Evolutionary conservation across 306 rosid species (phyloP), one percentile per base, ranked within the genome.

Genomic region (Arachis hypogaea): DNA sequence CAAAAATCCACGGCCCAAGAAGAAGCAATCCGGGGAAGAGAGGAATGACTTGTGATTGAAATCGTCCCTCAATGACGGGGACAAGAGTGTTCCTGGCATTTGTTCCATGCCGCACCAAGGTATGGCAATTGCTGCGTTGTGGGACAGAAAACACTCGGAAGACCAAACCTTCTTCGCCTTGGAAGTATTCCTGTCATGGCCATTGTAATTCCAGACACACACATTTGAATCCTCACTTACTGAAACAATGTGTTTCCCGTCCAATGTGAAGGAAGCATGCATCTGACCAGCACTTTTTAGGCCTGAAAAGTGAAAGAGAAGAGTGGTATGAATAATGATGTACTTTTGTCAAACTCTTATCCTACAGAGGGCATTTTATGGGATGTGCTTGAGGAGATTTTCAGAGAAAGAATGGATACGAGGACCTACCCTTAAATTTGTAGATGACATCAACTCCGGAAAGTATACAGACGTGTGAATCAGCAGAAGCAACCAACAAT

Each of bases 161-260:
- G 95, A 85, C 88, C 83, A 65, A 29, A 86, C 68, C 59, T 77
- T 82, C 88, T 88, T 88, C 38, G 77, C 46, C 38, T 77, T 81
- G 50, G 90, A 87, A 7, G 84, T 79, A 40, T 41, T 70, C 74
- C 70, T 86, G 50, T 89, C 92, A 42, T 84, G 88, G 69, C 83
- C 80, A 54, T 74, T 60, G 77, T 69, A 86, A 68, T 90, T 86
- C 97, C 97, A 93, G 72, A 90, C 68, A 65, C 78, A 83, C 30
- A 93, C 92, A 76, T 74, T 90, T 63, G 97, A 88, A 75, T 91
- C 96, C 46, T 87, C 98, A 7, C 85, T 73, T 5, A 86, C 87
- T 0, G 98, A 82, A 66, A 93, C 81, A 3, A 93, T 80, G 73
- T 88, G 96, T 83, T 87, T 93, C 77, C 97, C 98, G 4, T 93